phyloP scores from a whole-genome alignment of 2,329 filamentous ascomycete species.

The Blumeria graminis region DNA sequence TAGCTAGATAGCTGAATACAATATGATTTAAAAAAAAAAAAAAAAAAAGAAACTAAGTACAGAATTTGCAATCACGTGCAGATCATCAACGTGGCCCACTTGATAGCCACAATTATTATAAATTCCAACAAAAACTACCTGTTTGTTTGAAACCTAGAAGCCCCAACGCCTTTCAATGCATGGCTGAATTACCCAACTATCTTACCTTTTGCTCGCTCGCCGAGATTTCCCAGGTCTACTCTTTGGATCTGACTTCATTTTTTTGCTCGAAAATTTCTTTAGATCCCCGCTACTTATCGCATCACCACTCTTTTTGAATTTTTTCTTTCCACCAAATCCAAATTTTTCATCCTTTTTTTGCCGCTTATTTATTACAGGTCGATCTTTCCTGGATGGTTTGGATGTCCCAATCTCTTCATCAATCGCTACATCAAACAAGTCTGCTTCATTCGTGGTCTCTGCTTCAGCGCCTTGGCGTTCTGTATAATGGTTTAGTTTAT shows the following conservation, averaged over 20 bases:
- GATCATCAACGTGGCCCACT: too few species aligned
- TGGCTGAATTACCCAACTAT: neutral
- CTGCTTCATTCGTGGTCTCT: constrained; percentile 41
- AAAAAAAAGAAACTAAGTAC: too few species aligned
- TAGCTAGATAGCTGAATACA: too few species aligned
- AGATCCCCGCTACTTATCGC: constrained; percentile 62
- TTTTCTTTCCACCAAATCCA: constrained; percentile 91
- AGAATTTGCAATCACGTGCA: too few species aligned
- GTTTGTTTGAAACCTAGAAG: too few species aligned
- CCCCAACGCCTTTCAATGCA: too few species aligned
- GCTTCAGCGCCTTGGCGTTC: constrained; percentile 56
- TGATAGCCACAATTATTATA: too few species aligned
- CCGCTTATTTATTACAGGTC: constrained; percentile 42
- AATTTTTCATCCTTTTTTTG: constrained; percentile 89
- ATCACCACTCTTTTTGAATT: constrained; percentile 73
- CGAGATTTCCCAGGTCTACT: constrained; percentile 25
- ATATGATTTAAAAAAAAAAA: too few species aligned
- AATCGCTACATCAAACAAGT: constrained; percentile 77
- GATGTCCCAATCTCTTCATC: constrained; percentile 24
- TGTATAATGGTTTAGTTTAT: constrained; percentile 18
- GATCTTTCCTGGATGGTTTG: constrained; percentile 19
- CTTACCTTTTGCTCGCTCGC: constrained; percentile 14
- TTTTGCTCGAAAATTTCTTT: constrained; percentile 54
- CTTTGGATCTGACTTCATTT: constrained; percentile 46
- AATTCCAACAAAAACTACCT: too few species aligned